Percentiles rank a stretch among this genome's conserved stretches.
Evolutionary conservation across 2,329 filamentous ascomycete species (phyloP).

Genomic region (Colletotrichum higginsianum): DNA sequence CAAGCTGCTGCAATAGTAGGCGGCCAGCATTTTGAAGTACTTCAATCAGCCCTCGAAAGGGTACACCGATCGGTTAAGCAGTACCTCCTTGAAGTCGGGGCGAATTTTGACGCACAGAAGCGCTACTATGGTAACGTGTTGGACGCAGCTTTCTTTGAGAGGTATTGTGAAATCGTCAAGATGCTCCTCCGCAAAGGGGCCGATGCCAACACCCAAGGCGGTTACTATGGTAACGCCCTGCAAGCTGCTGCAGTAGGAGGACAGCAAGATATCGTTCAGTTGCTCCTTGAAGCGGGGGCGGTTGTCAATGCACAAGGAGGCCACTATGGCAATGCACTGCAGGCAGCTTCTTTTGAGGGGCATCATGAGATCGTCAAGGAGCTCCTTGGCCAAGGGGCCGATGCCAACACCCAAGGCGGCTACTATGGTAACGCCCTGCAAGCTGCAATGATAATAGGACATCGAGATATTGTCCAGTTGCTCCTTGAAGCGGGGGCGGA

Average conservation of each 20-base stretch:
- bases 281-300: too few species aligned
- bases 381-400: not conserved
- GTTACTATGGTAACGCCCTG: not conserved
- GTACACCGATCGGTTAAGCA: not conserved
- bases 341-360: not conserved
- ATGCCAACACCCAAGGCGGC: not conserved
- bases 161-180: not conserved
- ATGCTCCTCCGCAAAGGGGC: not conserved
- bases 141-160: not conserved
- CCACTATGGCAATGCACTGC: not conserved
- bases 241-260: not conserved
- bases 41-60: not conserved
- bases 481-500: too few species aligned
- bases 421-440: too few species aligned
- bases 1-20: not conserved
- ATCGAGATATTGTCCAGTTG: too few species aligned
- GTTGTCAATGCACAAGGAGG: not conserved
- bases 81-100: not conserved
- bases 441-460: too few species aligned
- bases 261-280: not conserved
- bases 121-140: not conserved
- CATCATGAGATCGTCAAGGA: not conserved
- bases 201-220: not conserved
- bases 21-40: not conserved
- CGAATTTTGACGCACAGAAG: not conserved